These are phyloP conservation scores for Rosa hybrid DNA, from an alignment of 331 rosid genomes.

Conservation along the genomic window DNA sequence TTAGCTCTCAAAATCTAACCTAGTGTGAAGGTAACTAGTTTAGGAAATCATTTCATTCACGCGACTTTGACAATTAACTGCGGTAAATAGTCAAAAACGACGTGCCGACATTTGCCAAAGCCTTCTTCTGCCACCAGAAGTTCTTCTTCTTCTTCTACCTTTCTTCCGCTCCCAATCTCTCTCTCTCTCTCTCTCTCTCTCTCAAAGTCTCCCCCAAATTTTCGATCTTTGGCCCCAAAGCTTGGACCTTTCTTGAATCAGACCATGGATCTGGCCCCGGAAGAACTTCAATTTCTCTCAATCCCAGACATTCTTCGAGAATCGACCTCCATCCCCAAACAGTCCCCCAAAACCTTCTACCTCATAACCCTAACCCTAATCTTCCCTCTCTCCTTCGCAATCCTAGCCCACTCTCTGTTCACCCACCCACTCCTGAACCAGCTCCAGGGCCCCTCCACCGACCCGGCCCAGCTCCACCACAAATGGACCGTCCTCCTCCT, in stretches of 20 bases:
- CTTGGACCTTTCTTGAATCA: background rate
- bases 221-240: background rate
- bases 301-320: constrained; percentile 64
- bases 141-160: background rate
- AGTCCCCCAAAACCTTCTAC: constrained; percentile 82
- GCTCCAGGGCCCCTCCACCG: constrained; percentile 59
- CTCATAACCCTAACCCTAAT: constrained; percentile 75
- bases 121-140: background rate
- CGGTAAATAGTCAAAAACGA: background rate
- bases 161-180: background rate
- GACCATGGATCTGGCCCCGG: constrained; percentile 86
- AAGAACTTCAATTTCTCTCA: constrained; percentile 74
- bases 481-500: constrained; percentile 75
- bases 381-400: constrained; percentile 91
- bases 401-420: constrained; percentile 90
- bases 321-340: constrained; percentile 76
- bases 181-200: background rate
- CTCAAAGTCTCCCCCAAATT: background rate
- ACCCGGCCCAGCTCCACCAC: constrained; percentile 60
- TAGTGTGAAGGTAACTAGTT: background rate
- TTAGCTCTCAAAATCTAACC: no score
- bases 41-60: background rate
- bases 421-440: constrained; percentile 77
- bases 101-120: background rate
- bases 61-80: background rate